These are phyloP conservation scores for Naganishia vaughanmartiniae DNA, from an alignment of 768 basidiomycete genomes.

Conservation along the genomic window DNA sequence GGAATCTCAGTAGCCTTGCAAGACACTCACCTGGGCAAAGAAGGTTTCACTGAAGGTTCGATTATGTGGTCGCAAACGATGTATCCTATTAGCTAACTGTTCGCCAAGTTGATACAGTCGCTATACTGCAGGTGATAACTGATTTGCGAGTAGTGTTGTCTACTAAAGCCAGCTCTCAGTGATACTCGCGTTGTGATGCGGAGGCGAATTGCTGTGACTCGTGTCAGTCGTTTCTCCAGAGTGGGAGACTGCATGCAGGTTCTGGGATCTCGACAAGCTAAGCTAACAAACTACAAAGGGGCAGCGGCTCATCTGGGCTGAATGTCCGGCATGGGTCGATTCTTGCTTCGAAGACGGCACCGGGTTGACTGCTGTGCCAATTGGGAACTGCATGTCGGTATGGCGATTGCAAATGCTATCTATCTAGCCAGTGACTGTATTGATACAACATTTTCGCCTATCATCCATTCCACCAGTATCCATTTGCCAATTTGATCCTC, in stretches of 20 bases:
- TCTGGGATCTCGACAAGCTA: no score
- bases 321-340: neutral
- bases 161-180: neutral
- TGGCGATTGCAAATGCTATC: neutral
- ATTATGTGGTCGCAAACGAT: neutral
- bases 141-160: neutral
- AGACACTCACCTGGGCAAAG: neutral
- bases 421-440: slow-evolving; percentile 1
- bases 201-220: no score
- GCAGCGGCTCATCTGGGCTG: no score
- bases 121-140: neutral
- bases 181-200: neutral
- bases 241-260: no score
- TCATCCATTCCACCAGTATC: neutral
- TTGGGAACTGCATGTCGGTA: neutral
- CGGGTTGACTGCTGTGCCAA: neutral
- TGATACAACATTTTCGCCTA: slow-evolving; percentile 7
- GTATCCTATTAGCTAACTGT: neutral
- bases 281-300: neutral
- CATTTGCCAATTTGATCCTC: slow-evolving; percentile 10
- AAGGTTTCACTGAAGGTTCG: neutral
- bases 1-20: neutral
- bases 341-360: neutral
- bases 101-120: neutral
- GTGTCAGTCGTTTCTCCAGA: no score